These are phyloP conservation scores for Globisporangium yorkense DNA, from an alignment of 352 stramenopile genomes.

Conservation along the genomic window DNA sequence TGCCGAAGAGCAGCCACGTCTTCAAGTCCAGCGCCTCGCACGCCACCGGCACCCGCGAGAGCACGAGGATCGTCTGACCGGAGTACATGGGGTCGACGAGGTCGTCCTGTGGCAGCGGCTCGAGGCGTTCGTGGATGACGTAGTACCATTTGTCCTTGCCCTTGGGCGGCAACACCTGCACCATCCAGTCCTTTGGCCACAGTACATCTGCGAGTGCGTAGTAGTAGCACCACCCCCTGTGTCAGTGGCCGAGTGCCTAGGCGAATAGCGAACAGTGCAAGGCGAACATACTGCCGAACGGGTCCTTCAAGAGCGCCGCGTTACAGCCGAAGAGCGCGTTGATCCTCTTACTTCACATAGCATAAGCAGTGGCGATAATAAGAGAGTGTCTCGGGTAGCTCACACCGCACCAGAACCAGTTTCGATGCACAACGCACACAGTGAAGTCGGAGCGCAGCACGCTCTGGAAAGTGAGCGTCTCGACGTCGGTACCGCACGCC, in stretches of 20 bases:
- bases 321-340: conserved; percentile 65
- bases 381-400: neutral
- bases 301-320: conserved; percentile 51
- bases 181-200: conserved; percentile 71
- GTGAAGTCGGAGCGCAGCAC: conserved; percentile 56
- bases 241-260: neutral
- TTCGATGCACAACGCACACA: conserved; percentile 22
- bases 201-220: conserved; percentile 37
- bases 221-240: neutral
- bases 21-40: conserved; percentile 48
- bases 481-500: conserved; percentile 20
- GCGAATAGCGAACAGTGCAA: neutral
- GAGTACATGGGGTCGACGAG: conserved; percentile 51
- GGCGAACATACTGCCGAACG: conserved; percentile 45
- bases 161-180: conserved; percentile 41
- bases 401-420: neutral
- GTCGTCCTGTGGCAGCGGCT: conserved; percentile 54
- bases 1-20: conserved; percentile 55
- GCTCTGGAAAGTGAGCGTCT: conserved; percentile 35
- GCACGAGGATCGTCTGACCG: conserved; percentile 39
- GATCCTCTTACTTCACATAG: conserved; percentile 30
- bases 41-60: conserved; percentile 45
- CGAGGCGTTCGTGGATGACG: conserved; percentile 56
- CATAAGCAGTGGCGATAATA: neutral
- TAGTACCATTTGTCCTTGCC: conserved; percentile 64